These are phyloP conservation scores for Isochrysis galbana DNA, from an alignment of 78 protist genomes.

Conservation along the genomic window DNA sequence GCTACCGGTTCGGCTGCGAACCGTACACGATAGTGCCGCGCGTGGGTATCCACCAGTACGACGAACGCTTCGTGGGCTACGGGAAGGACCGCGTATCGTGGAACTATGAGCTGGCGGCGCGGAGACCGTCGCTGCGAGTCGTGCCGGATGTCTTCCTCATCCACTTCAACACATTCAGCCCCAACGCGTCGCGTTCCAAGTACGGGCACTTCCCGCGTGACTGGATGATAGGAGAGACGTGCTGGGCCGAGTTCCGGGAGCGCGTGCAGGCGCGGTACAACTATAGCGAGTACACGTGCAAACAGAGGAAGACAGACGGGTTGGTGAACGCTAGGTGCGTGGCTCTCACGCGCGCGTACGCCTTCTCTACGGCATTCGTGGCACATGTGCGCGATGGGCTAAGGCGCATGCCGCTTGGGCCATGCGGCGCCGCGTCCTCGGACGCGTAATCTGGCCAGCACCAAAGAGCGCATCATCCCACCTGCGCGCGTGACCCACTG, in stretches of 20 bases:
- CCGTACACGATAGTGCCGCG: constrained; percentile 3
- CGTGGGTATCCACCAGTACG: neutral
- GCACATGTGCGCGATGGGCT: too few species aligned
- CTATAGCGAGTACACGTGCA: neutral
- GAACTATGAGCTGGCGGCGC: constrained; percentile 24
- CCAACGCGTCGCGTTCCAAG: neutral
- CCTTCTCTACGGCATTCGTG: too few species aligned
- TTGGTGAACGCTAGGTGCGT: too few species aligned
- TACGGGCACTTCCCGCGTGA: neutral
- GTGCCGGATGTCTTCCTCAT: neutral
- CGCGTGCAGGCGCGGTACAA: neutral
- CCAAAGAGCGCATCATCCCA: too few species aligned
- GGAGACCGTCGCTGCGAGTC: neutral
- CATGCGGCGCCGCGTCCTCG: too few species aligned
- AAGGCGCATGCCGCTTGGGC: too few species aligned
- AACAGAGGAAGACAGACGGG: neutral
- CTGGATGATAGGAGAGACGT: neutral
- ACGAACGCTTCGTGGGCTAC: constrained; percentile 7
- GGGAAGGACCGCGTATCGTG: constrained; percentile 13
- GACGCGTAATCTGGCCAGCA: too few species aligned
- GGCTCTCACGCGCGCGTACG: too few species aligned
- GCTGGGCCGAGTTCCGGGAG: neutral
- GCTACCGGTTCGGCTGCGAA: neutral
- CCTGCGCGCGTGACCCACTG: too few species aligned
- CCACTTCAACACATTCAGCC: neutral